Conservation (phyloP, 1,139 yeast species). For the Kurtzmaniella quercitrusa region DNA sequence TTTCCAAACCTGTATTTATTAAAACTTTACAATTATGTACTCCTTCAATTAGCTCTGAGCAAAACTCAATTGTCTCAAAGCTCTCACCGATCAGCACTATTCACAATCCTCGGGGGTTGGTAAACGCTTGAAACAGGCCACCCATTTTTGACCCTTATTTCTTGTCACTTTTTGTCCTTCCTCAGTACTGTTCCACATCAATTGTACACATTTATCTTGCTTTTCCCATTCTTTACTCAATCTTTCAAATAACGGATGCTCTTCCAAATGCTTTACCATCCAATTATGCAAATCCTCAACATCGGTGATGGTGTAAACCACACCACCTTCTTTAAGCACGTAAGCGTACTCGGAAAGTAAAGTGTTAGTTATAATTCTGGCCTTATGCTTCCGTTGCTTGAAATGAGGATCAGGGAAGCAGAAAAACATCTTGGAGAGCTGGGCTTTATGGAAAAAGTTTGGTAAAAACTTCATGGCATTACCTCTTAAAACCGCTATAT, state of each 20-base stretch:
- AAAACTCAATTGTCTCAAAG: no score
- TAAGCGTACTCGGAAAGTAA: conserved; percentile 89
- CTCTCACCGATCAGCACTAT: conserved; percentile 11
- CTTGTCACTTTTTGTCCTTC: conserved; percentile 96
- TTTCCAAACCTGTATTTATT: background rate
- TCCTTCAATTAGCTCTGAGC: no score
- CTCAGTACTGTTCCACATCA: conserved; percentile 90
- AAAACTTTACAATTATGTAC: no score
- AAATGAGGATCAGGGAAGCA: conserved; percentile 99
- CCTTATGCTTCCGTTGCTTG: conserved; percentile 95
- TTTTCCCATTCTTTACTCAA: conserved; percentile 75
- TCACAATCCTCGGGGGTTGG: conserved; percentile 50
- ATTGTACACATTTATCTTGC: conserved; percentile 72
- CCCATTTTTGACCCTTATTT: conserved; percentile 79
- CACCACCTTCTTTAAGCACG: conserved; percentile 81
- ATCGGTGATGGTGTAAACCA: conserved; percentile 91
- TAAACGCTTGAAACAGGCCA: conserved; percentile 82
- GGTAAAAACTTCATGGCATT: conserved; percentile 98
- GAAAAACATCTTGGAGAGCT: conserved; percentile 86
- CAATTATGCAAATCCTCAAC: conserved; percentile 90
- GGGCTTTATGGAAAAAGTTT: conserved; percentile 79
- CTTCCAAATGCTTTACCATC: conserved; percentile 92
- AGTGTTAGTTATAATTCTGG: conserved; percentile 89
- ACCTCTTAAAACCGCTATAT: conserved; percentile 86
- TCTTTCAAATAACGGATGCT: conserved; percentile 87